A percentile compares a stretch with the other conserved stretches of the same genome.
Evolutionary conservation across 305 asterid species (phyloP).

Genomic region (Plantago rigida): DNA sequence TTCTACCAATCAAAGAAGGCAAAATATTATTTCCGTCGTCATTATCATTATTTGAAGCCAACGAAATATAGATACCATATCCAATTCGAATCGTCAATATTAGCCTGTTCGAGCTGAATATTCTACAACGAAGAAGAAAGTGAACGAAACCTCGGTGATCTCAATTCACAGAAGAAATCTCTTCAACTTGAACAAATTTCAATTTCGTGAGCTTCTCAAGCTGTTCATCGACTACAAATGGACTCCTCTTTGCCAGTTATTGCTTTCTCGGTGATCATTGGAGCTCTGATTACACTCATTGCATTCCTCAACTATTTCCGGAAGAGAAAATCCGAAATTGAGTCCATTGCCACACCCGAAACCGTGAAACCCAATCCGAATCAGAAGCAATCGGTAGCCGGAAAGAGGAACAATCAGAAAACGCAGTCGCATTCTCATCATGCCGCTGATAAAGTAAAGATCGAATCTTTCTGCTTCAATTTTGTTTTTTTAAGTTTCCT

Average conservation of each 20-base stretch:
- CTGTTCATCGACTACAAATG: constrained; percentile 29
- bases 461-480: constrained; percentile 12
- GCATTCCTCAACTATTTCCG: constrained; percentile 60
- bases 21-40: too few species aligned
- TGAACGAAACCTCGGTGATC: too few species aligned
- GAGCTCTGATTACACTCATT: constrained; percentile 62
- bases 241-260: constrained; percentile 50
- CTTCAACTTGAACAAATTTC: too few species aligned
- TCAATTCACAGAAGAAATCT: too few species aligned
- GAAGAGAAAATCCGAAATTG: constrained; percentile 62
- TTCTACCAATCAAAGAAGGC: too few species aligned
- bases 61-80: too few species aligned
- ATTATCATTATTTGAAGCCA: too few species aligned
- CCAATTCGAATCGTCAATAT: too few species aligned
- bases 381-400: constrained; percentile 35
- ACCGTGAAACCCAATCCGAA: constrained; percentile 32
- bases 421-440: constrained; percentile 50
- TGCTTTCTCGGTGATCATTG: constrained; percentile 52
- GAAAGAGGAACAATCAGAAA: constrained; percentile 57
- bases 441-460: constrained; percentile 65
- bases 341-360: constrained; percentile 56
- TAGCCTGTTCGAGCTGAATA: too few species aligned
- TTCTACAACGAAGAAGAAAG: too few species aligned
- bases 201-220: too few species aligned
- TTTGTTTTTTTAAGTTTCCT: too few species aligned